A percentile compares a stretch with the other conserved stretches of the same genome.
Conservation (phyloP, 169 alveolate genomes). For the Plasmodium vivax region DNA sequence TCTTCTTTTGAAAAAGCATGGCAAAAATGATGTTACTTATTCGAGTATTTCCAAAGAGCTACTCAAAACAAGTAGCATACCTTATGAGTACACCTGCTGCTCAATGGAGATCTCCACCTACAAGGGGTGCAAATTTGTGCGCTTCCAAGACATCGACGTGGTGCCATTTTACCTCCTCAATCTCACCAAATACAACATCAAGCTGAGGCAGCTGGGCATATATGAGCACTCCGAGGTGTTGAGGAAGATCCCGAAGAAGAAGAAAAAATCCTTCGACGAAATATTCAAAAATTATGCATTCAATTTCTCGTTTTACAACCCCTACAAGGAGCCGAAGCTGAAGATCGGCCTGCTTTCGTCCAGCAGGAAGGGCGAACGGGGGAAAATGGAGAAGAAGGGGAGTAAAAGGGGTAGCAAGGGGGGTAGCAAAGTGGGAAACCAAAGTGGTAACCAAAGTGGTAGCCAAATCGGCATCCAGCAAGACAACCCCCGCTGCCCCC, state of each 20-base stretch:
- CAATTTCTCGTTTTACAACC: conserved; percentile 72
- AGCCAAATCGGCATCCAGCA: background rate
- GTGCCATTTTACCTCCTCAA: conserved; percentile 72
- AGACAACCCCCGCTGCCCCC: background rate
- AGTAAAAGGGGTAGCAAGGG: background rate
- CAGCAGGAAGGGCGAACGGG: background rate
- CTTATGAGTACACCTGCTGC: conserved; percentile 71
- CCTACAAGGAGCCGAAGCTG: conserved; percentile 67
- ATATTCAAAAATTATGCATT: conserved; percentile 73
- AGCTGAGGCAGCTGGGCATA: conserved; percentile 65
- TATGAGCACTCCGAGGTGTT: conserved; percentile 69
- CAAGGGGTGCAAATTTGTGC: conserved; percentile 72
- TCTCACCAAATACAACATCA: conserved; percentile 50
- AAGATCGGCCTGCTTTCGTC: conserved; percentile 13
- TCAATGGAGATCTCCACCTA: conserved; percentile 74
- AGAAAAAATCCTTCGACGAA: conserved; percentile 46
- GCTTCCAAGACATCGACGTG: conserved; percentile 74
- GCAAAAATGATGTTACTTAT: conserved; percentile 17
- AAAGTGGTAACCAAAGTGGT: background rate
- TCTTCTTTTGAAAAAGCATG: conserved; percentile 16
- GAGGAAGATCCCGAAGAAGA: conserved; percentile 35
- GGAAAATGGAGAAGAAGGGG: conserved; percentile 8
- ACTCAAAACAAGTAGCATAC: background rate
- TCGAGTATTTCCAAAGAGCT: conserved; percentile 34
- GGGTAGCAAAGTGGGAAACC: background rate